A percentile compares a stretch with the other conserved stretches of the same genome.
Conservation (phyloP, 2,329 filamentous ascomycete species). For the Trichophyton rubrum region DNA sequence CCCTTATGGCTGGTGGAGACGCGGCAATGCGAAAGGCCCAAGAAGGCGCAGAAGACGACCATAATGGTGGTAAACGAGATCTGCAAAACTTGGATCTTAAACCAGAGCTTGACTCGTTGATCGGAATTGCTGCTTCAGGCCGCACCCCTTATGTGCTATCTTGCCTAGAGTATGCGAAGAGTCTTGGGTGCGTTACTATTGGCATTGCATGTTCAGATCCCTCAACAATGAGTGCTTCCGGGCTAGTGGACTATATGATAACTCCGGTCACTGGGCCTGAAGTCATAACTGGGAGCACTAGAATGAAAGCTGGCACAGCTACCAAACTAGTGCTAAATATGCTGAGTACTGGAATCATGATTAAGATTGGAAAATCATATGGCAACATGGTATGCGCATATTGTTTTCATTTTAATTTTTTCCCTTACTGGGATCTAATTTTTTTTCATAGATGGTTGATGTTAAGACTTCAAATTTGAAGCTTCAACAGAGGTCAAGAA, state of each 20-base stretch:
- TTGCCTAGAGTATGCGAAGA: constrained; percentile 26
- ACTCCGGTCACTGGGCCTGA: constrained; percentile 32
- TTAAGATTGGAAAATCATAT: constrained; percentile 32
- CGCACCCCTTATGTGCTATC: constrained; percentile 34
- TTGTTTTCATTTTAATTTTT: background rate
- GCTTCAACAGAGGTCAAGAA: constrained; percentile 25
- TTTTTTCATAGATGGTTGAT: constrained; percentile 24
- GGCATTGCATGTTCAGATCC: constrained; percentile 29
- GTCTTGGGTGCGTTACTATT: constrained; percentile 26
- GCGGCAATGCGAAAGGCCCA: constrained; percentile 29
- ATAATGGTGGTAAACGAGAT: constrained; percentile 21
- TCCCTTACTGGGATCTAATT: background rate
- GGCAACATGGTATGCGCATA: constrained; percentile 27
- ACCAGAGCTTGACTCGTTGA: constrained; percentile 25
- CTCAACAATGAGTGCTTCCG: constrained; percentile 21
- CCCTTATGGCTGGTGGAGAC: constrained; percentile 33
- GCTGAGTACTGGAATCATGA: constrained; percentile 34
- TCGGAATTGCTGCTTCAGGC: constrained; percentile 35
- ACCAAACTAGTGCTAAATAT: constrained; percentile 37
- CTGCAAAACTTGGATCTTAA: constrained; percentile 21
- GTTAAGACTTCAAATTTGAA: constrained; percentile 30
- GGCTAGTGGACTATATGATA: constrained; percentile 25
- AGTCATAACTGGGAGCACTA: constrained; percentile 36
- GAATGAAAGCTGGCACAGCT: constrained; percentile 36
- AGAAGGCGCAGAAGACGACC: constrained; percentile 33